These are phyloP conservation scores for Ammopiptanthus mongolicus DNA, from an alignment of 306 rosid genomes.

Conservation along the genomic window DNA sequence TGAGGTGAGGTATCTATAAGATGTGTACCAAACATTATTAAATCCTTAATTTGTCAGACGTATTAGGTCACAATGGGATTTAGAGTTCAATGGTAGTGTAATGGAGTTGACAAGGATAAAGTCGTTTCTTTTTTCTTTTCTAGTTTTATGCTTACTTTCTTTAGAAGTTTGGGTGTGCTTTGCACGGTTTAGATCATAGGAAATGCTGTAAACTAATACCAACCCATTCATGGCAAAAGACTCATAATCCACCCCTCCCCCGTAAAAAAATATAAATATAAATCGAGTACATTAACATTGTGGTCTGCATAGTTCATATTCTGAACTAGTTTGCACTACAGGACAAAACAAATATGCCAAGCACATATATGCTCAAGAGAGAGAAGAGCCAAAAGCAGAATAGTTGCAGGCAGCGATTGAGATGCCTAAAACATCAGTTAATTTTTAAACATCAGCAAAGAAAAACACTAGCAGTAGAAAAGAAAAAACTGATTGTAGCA, in stretches of 20 bases:
- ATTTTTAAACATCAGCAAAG: not conserved
- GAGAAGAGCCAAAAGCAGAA: not conserved
- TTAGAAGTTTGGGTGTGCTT: not conserved
- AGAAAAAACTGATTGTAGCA: not conserved
- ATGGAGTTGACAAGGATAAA: not conserved
- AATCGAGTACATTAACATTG: not conserved
- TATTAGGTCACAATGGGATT: not conserved
- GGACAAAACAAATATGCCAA: not conserved
- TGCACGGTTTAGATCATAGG: not conserved
- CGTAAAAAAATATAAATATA: too few relatives aligned
- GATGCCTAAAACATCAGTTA: not conserved
- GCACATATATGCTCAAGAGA: not conserved
- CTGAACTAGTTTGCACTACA: not conserved
- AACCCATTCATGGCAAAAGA: not conserved
- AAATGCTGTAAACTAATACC: not conserved
- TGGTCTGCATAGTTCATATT: not conserved
- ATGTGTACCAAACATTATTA: not conserved
- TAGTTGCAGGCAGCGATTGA: not conserved
- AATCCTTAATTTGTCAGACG: not conserved
- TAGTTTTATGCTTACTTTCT: not conserved
- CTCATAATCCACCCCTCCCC: not conserved
- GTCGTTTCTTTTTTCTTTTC: not conserved
- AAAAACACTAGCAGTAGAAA: not conserved
- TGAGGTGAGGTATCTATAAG: not conserved
- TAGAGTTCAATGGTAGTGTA: not conserved